Evolutionary conservation across 1,139 yeast genomes (phyloP), one percentile per base, ranked within the genome.

Genomic region (Pichia sp.): DNA sequence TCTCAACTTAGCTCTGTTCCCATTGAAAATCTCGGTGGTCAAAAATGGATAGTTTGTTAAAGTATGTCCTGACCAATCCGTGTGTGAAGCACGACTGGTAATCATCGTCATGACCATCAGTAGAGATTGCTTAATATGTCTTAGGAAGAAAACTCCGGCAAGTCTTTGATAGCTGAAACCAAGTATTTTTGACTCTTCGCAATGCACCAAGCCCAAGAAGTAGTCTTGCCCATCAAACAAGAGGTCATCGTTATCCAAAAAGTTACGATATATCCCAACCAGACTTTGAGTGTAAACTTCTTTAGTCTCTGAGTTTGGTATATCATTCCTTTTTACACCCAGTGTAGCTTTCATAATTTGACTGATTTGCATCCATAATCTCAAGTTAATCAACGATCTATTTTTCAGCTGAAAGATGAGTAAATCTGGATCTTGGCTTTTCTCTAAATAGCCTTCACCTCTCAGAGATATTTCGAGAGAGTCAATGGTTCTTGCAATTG

Each of bases 381-480:
- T 62, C 47, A 85, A 58, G 18, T 74, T 67, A 5, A 78, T 70
- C 36, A 82, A 53, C 0, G 72, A 53, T 41, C 80, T 81, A 41
- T 74, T 69, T 0, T 86, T 71, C 3, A 85, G 50, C 46, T 81
- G 86, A 32, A 66, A 64, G 4, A 77, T 59, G 0, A 83, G 55
- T 15, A 77, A 49, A 21, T 21, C 56, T 9, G 27, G 17, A 3
- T 16, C 16, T 3, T 21, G 18, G 12, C 51, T 45, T 7, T 32
- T 45, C 3, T 25, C 27, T 4, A 14, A 16, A 30, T 44, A 45
- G 4, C 41, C 39, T 6, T 47, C 41, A 0, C 93, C 93, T 41
- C 95, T 66, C 17, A 81, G 56, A 0, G 82, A 63, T 11, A 83
- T 77, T 50, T 85, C 95, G 12, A 71, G 55, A 0, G 84, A 71